Evolutionary conservation across 2,329 filamentous ascomycete genomes (phyloP).

Genomic region (Ophiostoma sp.): DNA sequence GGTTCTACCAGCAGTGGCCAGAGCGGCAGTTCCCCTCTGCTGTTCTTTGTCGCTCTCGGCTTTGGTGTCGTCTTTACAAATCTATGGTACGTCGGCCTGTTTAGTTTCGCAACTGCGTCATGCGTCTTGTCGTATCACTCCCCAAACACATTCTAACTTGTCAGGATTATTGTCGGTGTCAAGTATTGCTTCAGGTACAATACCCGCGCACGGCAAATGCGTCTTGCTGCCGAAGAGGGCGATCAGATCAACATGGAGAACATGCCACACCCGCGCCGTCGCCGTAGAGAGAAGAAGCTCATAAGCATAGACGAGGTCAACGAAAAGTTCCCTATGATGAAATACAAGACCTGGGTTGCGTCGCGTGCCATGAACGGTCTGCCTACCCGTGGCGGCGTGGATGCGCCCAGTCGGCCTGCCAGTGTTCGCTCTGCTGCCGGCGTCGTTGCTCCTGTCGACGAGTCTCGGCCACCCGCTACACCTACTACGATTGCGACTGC

Average conservation of each 20-base stretch:
- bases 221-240: conserved; percentile 70
- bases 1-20: neutral
- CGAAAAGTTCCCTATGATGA: conserved; percentile 88
- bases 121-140: neutral
- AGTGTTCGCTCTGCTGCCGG: conserved; percentile 66
- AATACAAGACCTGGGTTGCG: conserved; percentile 94
- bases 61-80: conserved; percentile 99
- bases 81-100: conserved; percentile 66
- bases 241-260: conserved; percentile 83
- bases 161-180: conserved; percentile 97
- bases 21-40: conserved; percentile 40
- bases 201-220: conserved; percentile 77
- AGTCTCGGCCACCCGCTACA: conserved; percentile 25
- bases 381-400: conserved; percentile 77
- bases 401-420: conserved; percentile 63
- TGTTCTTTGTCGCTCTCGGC: conserved; percentile 56
- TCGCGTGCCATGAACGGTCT: conserved; percentile 77
- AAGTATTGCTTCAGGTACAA: conserved; percentile 99
- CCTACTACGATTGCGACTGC: neutral
- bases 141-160: neutral
- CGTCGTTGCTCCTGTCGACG: conserved; percentile 37
- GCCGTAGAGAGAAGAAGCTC: conserved; percentile 91
- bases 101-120: neutral
- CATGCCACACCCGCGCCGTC: conserved; percentile 78
- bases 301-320: conserved; percentile 99